phyloP scores from a whole-genome alignment of 345 rosid genomes.

The Erucastrum elatum region DNA sequence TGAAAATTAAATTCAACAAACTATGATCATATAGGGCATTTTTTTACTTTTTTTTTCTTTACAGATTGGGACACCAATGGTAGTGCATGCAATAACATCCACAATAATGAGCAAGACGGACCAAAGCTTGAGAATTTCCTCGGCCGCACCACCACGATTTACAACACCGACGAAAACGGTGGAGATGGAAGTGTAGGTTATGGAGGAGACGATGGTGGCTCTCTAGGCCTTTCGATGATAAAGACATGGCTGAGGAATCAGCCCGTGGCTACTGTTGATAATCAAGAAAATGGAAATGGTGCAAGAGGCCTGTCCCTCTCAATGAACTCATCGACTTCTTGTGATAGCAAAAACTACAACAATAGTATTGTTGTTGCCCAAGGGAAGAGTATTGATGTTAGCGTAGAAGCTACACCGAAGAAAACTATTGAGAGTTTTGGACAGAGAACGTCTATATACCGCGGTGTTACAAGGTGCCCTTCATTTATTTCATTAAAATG shows the following conservation, averaged over 20 bases:
- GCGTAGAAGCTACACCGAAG: slow-evolving; percentile 52
- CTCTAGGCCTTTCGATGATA: slow-evolving; percentile 77
- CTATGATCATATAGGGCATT: neutral
- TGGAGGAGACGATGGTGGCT: slow-evolving; percentile 27
- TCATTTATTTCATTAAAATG: neutral
- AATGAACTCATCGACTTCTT: slow-evolving; percentile 46
- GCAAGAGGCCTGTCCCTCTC: slow-evolving; percentile 68
- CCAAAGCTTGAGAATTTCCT: slow-evolving; percentile 86
- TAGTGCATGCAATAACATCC: slow-evolving; percentile 45
- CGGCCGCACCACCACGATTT: slow-evolving; percentile 50
- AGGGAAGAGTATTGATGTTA: slow-evolving; percentile 31
- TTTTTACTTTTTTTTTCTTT: neutral
- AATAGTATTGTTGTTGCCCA: slow-evolving; percentile 31
- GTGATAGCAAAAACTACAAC: slow-evolving; percentile 28
- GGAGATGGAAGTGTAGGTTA: slow-evolving; percentile 23
- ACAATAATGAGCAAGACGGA: slow-evolving; percentile 39
- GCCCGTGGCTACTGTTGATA: slow-evolving; percentile 42
- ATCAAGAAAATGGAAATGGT: slow-evolving; percentile 33
- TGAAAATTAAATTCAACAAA: neutral
- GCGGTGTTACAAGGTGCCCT: slow-evolving; percentile 83
- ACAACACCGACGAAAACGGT: slow-evolving; percentile 17
- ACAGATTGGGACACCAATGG: slow-evolving; percentile 72
- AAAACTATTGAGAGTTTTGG: slow-evolving; percentile 82
- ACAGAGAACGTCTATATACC: slow-evolving; percentile 90
- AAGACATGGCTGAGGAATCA: slow-evolving; percentile 81